Evolutionary conservation across 345 rosid genomes (phyloP).

Genomic region (Citrus sp.): DNA sequence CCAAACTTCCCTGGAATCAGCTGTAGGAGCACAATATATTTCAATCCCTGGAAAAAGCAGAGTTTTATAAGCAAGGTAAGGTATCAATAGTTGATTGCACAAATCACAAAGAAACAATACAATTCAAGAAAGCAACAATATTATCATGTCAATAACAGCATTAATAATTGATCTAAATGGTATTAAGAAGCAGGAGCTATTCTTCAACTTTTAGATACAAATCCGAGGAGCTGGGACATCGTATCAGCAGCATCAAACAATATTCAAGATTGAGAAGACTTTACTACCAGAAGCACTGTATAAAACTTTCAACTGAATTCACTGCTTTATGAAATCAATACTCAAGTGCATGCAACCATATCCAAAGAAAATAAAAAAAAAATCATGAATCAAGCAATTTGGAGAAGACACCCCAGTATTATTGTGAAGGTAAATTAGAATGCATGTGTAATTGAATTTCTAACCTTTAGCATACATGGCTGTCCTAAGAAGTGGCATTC

Average conservation of each 20-base stretch:
- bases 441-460: slow-evolving; percentile 3
- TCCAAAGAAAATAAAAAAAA: neutral
- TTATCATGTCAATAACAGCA: neutral
- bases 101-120: neutral
- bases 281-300: neutral
- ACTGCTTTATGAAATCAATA: neutral
- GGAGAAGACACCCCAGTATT: neutral
- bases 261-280: neutral
- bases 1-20: slow-evolving; percentile 85
- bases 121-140: neutral
- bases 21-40: slow-evolving; percentile 96
- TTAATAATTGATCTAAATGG: neutral
- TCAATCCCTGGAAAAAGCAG: slow-evolving; percentile 53
- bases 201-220: neutral
- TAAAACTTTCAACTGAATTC: neutral
- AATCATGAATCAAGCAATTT: neutral
- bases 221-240: neutral
- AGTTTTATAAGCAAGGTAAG: slow-evolving; percentile 1
- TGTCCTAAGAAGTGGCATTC: slow-evolving; percentile 90
- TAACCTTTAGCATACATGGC: slow-evolving; percentile 94
- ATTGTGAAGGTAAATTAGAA: neutral
- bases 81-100: neutral
- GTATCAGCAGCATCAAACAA: neutral
- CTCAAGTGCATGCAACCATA: neutral
- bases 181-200: neutral